A percentile compares a stretch with the other conserved stretches of the same genome.
These are phyloP conservation scores for Zymoseptoria tritici DNA, from an alignment of 2,329 filamentous ascomycete species.

Conservation along the genomic window DNA sequence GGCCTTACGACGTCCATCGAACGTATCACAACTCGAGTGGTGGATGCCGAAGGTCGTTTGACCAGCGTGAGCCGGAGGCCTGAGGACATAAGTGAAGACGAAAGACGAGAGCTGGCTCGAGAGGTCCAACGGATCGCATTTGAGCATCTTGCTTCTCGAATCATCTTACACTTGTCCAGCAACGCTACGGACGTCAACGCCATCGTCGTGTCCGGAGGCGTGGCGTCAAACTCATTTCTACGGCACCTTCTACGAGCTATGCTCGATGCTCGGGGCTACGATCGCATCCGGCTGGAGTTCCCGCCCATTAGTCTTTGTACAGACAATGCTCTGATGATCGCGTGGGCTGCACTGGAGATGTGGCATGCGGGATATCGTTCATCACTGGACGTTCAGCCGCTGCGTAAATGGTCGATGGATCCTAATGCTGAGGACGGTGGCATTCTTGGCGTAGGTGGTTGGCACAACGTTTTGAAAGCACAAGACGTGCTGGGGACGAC, in stretches of 20 bases:
- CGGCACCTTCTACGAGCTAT: conserved; percentile 52
- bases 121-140: conserved; percentile 75
- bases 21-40: conserved; percentile 41
- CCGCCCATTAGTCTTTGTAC: conserved; percentile 77
- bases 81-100: conserved; percentile 43
- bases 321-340: conserved; percentile 94
- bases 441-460: conserved; percentile 55
- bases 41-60: conserved; percentile 23
- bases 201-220: conserved; percentile 80
- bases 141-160: conserved; percentile 72
- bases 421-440: conserved; percentile 53
- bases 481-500: neutral
- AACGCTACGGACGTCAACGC: conserved; percentile 39
- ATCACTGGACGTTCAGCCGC: conserved; percentile 51
- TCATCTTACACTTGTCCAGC: conserved; percentile 47
- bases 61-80: conserved; percentile 27
- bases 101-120: conserved; percentile 62
- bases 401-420: conserved; percentile 71
- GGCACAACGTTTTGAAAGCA: conserved; percentile 28
- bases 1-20: conserved; percentile 61
- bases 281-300: conserved; percentile 55
- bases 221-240: conserved; percentile 77
- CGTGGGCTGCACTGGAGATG: conserved; percentile 91
- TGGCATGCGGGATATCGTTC: conserved; percentile 67
- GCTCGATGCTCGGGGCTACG: conserved; percentile 61